Evolutionary conservation across 352 stramenopile genomes (phyloP).

Genomic region (Peronospora belbahrii): DNA sequence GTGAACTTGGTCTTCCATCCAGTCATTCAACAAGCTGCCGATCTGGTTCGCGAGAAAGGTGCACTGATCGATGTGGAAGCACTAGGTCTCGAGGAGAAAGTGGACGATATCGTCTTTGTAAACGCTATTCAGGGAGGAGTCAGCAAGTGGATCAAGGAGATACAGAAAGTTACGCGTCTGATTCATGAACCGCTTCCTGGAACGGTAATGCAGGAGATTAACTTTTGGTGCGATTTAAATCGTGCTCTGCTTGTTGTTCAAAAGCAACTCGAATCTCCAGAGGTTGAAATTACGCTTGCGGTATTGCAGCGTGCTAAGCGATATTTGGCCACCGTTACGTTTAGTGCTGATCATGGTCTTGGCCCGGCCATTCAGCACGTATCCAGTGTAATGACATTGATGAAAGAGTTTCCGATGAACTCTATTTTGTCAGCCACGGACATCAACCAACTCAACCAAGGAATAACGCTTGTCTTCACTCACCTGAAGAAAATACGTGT

Average conservation of each 20-base stretch:
- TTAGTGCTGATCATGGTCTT: constrained; percentile 86
- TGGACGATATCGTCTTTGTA: constrained; percentile 77
- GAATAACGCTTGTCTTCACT: constrained; percentile 74
- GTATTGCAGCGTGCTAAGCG: constrained; percentile 89
- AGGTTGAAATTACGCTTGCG: constrained; percentile 88
- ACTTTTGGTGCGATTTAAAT: constrained; percentile 92
- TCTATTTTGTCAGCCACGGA: constrained; percentile 86
- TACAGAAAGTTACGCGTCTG: constrained; percentile 89
- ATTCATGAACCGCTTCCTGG: constrained; percentile 82
- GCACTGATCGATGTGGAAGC: constrained; percentile 74
- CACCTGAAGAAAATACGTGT: constrained; percentile 89
- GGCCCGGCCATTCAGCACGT: constrained; percentile 80
- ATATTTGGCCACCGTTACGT: constrained; percentile 87
- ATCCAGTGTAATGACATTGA: constrained; percentile 86
- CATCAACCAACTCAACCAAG: constrained; percentile 76
- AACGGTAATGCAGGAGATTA: constrained; percentile 89
- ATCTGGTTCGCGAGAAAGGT: constrained; percentile 65
- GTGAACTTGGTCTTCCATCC: constrained; percentile 87
- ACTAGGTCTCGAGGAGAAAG: constrained; percentile 71
- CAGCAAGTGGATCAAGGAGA: constrained; percentile 94
- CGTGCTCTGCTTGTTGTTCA: constrained; percentile 82
- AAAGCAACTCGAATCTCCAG: constrained; percentile 78
- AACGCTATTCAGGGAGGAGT: constrained; percentile 85
- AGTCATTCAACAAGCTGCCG: constrained; percentile 74
- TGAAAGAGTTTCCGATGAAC: constrained; percentile 92